Evolutionary conservation across 768 basidiomycete genomes (phyloP).

Genomic region (Termitomyces sp.): DNA sequence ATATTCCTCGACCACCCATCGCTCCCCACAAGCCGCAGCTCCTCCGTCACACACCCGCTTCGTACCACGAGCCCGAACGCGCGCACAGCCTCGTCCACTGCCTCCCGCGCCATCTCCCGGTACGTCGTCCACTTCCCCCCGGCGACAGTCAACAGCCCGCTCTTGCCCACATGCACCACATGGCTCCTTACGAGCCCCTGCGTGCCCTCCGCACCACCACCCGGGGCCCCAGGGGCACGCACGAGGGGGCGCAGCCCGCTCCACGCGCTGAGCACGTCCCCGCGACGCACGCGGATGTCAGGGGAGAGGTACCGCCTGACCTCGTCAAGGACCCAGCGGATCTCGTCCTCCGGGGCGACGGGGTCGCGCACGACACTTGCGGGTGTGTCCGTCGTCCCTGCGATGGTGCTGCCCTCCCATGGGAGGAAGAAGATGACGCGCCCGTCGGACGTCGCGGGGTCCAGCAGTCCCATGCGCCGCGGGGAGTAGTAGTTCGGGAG

Average conservation of each 20-base stretch:
- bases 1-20: constrained; percentile 95
- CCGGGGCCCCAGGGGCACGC: constrained; percentile 51
- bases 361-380: constrained; percentile 70
- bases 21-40: constrained; percentile 80
- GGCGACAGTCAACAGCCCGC: constrained; percentile 87
- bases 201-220: constrained; percentile 45
- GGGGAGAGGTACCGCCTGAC: constrained; percentile 83
- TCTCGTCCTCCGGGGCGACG: constrained; percentile 85
- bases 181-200: constrained; percentile 91
- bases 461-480: constrained; percentile 89
- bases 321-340: constrained; percentile 95
- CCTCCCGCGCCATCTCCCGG: constrained; percentile 92
- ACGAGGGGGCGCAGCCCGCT: constrained; percentile 88
- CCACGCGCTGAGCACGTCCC: constrained; percentile 96
- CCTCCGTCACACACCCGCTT: constrained; percentile 72
- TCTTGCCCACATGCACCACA: constrained; percentile 77
- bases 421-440: constrained; percentile 99
- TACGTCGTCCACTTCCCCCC: constrained; percentile 99
- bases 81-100: constrained; percentile 82
- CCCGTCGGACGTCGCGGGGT: constrained; percentile 93
- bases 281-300: constrained; percentile 90
- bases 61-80: constrained; percentile 61
- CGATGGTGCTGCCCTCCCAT: constrained; percentile 97
- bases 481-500: constrained; percentile 97
- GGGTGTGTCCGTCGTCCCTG: constrained; percentile 91